Base-by-base conservation (phyloP, 805 yeast species). In the Ascoidea rubescens region DNA sequence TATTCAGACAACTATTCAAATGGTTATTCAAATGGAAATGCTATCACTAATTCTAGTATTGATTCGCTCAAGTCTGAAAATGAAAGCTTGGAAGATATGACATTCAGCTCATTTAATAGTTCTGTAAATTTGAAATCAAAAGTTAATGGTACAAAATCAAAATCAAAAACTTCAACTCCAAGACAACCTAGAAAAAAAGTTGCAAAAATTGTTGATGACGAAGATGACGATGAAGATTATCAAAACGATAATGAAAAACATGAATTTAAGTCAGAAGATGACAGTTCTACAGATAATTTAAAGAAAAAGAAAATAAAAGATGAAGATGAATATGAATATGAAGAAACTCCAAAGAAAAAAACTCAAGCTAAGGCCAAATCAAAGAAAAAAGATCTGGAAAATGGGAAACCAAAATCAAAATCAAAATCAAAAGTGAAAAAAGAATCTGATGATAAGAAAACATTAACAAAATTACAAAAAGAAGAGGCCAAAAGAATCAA, bases 401-500 rank as follows among this genome's bases (percentile, higher is more conserved):
- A 44, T 28, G 45, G 12, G 16, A 54, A 33, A 52, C 12, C 47
- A 21, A 33, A 53, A 47, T 16, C 52, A 55, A 12, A 50, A 43
- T 30, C 52, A 17, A 55, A 55, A 51, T 52, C 45, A 17, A 48
- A 52, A 49, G 54, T 48, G 8, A 51, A 53, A 14, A 56, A 54
- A 48, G 58, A 53, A 48, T 55, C 52, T 43, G 53, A 54, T 45
- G 57, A 21, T 21, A 21, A 21, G 28, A 21, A 21, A 21, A 21
- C 28, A 21, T 21, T 21, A 21, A 21, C 28, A 21, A 21, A 21
- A 21, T 21, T 21, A 21, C 28, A 21, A 21, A 21, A 57, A 55
- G 54, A 46, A 4, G 50, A 53, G 46, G 50, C 54, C 43, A 59
- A 58, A 42, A 60, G 46, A 46, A 48, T 52, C 56, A 52, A 50